Percentiles rank a stretch among this genome's conserved stretches.
These are phyloP conservation scores for Chlorella sp. DNA, from an alignment of 139 green algal species.

Conservation along the genomic window DNA sequence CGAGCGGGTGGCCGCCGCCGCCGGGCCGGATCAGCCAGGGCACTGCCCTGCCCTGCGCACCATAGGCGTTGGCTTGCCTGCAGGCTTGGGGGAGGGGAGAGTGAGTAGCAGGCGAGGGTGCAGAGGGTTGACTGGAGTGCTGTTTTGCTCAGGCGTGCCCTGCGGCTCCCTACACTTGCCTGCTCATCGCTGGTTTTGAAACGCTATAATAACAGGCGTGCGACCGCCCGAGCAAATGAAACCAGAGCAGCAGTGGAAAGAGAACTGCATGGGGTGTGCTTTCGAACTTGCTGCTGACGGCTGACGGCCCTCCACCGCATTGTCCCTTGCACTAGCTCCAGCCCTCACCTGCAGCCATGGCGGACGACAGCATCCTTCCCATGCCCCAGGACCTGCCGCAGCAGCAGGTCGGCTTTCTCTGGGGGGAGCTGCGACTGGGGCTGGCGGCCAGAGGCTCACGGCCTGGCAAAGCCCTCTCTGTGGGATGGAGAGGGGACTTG, in stretches of 20 bases:
- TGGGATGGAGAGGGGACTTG: too few relatives aligned
- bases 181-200: neutral
- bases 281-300: too few relatives aligned
- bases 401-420: neutral
- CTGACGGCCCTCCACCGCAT: neutral
- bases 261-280: neutral
- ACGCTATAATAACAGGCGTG: neutral
- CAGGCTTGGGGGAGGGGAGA: neutral
- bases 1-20: slow-evolving; percentile 1
- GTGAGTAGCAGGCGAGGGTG: neutral
- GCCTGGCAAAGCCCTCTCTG: neutral
- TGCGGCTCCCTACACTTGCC: neutral
- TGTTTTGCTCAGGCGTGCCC: too few relatives aligned
- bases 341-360: neutral
- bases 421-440: neutral
- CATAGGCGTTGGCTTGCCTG: neutral
- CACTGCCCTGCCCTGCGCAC: neutral
- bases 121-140: too few relatives aligned
- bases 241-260: neutral
- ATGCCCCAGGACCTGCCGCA: neutral
- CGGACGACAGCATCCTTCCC: neutral
- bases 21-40: neutral
- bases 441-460: neutral
- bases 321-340: neutral
- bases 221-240: too few relatives aligned